Percentiles rank a stretch among this genome's conserved stretches.
phyloP scores from a whole-genome alignment of 2,329 filamentous ascomycete species.

The Phialocephala subalpina region DNA sequence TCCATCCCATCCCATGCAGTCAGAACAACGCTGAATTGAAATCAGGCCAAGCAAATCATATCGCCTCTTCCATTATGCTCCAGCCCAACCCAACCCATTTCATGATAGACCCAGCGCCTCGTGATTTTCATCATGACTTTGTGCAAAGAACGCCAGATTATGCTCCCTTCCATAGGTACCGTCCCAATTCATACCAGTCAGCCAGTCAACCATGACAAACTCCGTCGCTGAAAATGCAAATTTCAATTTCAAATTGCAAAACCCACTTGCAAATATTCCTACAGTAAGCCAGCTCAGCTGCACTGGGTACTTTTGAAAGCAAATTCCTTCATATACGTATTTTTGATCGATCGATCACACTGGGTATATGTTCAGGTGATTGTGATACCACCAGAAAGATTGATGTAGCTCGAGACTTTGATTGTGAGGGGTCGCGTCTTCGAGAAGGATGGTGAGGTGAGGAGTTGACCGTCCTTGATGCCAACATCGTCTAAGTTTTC shows the following conservation, averaged over 20 bases:
- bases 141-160: constrained; percentile 20
- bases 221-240: constrained; percentile 11
- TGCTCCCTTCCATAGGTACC: not conserved
- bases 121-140: constrained; percentile 5
- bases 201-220: constrained; percentile 3
- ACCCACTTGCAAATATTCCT: not conserved
- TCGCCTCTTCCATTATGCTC: constrained; percentile 14
- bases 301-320: not conserved
- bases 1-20: not conserved
- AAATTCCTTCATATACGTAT: not conserved
- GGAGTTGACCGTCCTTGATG: constrained; percentile 63
- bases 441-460: constrained; percentile 35
- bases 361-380: constrained; percentile 29
- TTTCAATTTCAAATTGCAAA: not conserved
- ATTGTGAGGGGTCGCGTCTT: constrained; percentile 41
- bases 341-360: not conserved
- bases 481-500: constrained; percentile 69
- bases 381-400: constrained; percentile 39
- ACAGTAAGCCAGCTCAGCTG: not conserved
- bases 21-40: not conserved
- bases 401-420: constrained; percentile 40
- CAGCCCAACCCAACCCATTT: not conserved
- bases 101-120: not conserved
- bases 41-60: not conserved
- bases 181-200: constrained; percentile 12